Evolutionary conservation across 495 filamentous ascomycete species (phyloP).

Genomic region (Trichoderma gamsii): DNA sequence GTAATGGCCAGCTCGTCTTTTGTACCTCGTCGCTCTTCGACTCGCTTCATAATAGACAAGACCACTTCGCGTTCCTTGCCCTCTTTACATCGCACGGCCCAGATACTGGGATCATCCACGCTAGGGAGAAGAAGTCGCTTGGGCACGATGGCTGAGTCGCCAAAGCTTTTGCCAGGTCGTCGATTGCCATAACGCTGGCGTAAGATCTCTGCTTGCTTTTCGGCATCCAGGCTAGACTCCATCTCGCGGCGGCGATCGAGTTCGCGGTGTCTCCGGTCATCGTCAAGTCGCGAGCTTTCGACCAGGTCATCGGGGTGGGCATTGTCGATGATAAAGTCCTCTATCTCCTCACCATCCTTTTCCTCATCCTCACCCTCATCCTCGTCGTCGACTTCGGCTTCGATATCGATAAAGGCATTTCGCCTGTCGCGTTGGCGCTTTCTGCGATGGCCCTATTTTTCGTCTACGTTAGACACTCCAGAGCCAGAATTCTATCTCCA

Average conservation of each 20-base stretch:
- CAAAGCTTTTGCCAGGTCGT: slow-evolving; percentile 39
- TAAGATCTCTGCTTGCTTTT: slow-evolving; percentile 82
- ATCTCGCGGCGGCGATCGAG: slow-evolving; percentile 87
- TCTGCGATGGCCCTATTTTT: slow-evolving; percentile 58
- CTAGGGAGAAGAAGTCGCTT: slow-evolving; percentile 84
- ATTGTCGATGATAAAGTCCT: slow-evolving; percentile 73
- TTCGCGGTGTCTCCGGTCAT: slow-evolving; percentile 89
- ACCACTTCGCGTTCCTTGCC: slow-evolving; percentile 92
- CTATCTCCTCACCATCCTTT: slow-evolving; percentile 77
- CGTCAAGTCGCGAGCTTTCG: slow-evolving; percentile 72
- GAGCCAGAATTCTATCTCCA: too few species aligned
- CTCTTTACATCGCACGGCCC: slow-evolving; percentile 86
- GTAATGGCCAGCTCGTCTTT: slow-evolving; percentile 73
- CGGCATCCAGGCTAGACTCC: slow-evolving; percentile 78
- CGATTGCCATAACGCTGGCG: slow-evolving; percentile 72
- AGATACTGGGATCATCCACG: slow-evolving; percentile 93
- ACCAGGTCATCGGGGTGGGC: slow-evolving; percentile 84
- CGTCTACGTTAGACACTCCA: slow-evolving; percentile 18
- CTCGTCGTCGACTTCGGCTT: slow-evolving; percentile 94
- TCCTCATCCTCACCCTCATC: slow-evolving; percentile 84
- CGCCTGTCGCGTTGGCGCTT: slow-evolving; percentile 70
- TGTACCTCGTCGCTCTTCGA: slow-evolving; percentile 67
- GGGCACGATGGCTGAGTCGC: slow-evolving; percentile 66
- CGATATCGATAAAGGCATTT: slow-evolving; percentile 85
- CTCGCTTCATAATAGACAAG: slow-evolving; percentile 76